phyloP scores from a whole-genome alignment of 768 basidiomycete genomes.

The Pulveroboletus sp. region DNA sequence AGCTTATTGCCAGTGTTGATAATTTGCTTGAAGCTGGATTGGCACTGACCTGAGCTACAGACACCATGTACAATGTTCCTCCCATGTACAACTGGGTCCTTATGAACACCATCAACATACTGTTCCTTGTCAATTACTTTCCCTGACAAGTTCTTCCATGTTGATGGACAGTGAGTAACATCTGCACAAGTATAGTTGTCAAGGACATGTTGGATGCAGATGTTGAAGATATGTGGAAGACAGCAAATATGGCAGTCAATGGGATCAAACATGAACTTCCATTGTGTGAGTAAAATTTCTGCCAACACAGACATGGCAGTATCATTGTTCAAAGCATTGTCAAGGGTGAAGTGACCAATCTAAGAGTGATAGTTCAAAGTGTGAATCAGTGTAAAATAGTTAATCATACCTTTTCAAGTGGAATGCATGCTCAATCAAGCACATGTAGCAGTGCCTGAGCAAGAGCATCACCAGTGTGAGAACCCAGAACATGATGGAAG shows the following conservation, averaged over 20 bases:
- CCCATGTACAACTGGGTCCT: neutral
- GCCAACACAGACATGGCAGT: conserved; percentile 3
- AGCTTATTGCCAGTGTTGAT: conserved; percentile 1
- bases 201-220: conserved; percentile 5
- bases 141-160: neutral
- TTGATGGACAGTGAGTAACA: neutral
- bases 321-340: conserved; percentile 18
- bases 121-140: neutral
- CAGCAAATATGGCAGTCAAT: conserved; percentile 7
- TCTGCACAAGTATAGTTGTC: neutral
- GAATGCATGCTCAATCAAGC: conserved; percentile 1
- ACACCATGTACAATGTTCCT: neutral
- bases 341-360: conserved; percentile 9
- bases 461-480: conserved; percentile 8
- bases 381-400: neutral
- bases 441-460: neutral
- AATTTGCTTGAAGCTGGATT: neutral
- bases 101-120: neutral
- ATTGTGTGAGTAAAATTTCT: neutral
- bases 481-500: conserved; percentile 11
- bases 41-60: neutral
- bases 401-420: neutral
- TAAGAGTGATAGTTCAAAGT: conserved; percentile 11
- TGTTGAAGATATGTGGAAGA: conserved; percentile 22
- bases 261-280: neutral